Evolutionary conservation across 2,329 filamentous ascomycete genomes (phyloP), one percentile per base, ranked within the genome.

Genomic region (Xylaria sp.): DNA sequence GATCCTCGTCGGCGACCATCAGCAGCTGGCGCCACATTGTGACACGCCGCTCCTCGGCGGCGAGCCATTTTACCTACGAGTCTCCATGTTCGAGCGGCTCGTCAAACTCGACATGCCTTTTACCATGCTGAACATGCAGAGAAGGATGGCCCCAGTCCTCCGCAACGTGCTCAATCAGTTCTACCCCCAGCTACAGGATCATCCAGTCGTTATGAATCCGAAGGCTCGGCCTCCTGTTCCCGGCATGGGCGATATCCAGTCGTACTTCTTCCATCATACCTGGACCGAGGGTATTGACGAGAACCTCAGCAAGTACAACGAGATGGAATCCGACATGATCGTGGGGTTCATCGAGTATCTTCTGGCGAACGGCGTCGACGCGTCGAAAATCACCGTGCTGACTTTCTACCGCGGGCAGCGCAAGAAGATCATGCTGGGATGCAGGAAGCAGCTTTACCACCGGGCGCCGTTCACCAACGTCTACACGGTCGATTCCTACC

Each of bases 341-440:
- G 81, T 86, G 0, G 79, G 78, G 0, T 89, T 96, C 60, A 86
- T 87, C 59, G 75, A 83, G 21, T 89, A 96, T 64, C 81, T 97
- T 0, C 69, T 87, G 1, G 74, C 84, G 54, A 93, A 92, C 57
- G 87, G 87, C 0, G 73, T 87, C 1, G 63, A 74, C 0, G 68
- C 81, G 0, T 68, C 73, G 0, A 77, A 87, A 5, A 92, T 96
- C 51, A 96, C 91, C 0, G 76, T 96, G 2, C 72, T 97, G 45
- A 93, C 91, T 0, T 96, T 94, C 66, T 97, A 96, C 76, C 91
- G 90, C 40, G 92, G 90, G 0, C 92, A 97, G 66, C 80, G 87
- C 41, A 88, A 88, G 60, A 73, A 79, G 2, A 78, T 96, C 2
- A 63, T 85, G 0, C 76, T 74, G 13, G 69, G 73, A 5, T 69